Evolutionary conservation across 352 stramenopile species (phyloP), one percentile per base, ranked within the genome.

Genomic region (Globisporangium acanthophoron): DNA sequence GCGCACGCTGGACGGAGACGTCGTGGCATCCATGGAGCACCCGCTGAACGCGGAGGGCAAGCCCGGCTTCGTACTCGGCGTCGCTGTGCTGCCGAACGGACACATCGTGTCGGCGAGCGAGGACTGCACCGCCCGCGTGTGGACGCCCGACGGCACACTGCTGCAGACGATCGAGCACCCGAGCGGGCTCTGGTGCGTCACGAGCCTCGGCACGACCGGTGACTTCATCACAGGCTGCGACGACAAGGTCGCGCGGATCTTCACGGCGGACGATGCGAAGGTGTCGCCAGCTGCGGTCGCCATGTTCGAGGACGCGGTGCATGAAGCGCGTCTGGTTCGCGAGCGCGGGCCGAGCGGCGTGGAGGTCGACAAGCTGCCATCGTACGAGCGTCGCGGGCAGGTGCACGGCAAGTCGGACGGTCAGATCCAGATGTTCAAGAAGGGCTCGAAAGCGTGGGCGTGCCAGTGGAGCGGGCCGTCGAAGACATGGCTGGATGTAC

Each of bases 341-440:
- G 67, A 78, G 64, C 76, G 81, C 52, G 96, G 94, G 33, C 93
- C 94, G 0, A 96, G 90, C 37, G 71, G 83, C 1, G 91, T 98
- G 40, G 95, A 99, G 67, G 93, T 98, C 56, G 85, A 92, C 20
- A 94, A 96, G 55, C 71, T 98, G n/a, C 90, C 93, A 0, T 78
- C 96, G 55, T 98, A 97, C 64, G 93, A 98, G 44, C 70, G 92
- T 54, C 86, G 94, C 41, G 78, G 74, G 27, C 67, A 71, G 16
- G 69, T 86, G 20, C 62, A 71, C 33, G 87, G 96, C 35, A 90
- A 73, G 24, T 97, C 87, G 3, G 94, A 98, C 64, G 92, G 94
- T 20, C 88, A 98, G 66, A 96, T 98, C 43, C 91, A 98, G 69
- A 92, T 98, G 66, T 99, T 99, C 70, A 90, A 96, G 52, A 96